A percentile compares a stretch with the other conserved stretches of the same genome.
Conservation (phyloP, 345 rosid genomes). For the Pistacia atlantica region DNA sequence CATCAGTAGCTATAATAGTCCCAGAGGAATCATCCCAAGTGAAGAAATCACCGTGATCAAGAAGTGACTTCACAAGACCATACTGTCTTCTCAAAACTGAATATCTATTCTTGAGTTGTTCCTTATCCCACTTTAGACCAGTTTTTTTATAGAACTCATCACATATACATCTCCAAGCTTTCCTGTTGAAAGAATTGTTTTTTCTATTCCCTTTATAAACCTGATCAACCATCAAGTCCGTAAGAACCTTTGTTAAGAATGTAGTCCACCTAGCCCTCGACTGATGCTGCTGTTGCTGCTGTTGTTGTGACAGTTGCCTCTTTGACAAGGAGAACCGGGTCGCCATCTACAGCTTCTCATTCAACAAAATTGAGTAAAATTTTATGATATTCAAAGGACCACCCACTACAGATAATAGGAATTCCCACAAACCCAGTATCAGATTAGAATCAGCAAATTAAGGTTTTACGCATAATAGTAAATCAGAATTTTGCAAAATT, state of each 20-base stretch:
- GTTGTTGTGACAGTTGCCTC: constrained; percentile 28
- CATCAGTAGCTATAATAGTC: constrained; percentile 37
- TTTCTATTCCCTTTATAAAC: constrained; percentile 47
- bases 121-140: constrained; percentile 45
- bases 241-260: constrained; percentile 41
- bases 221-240: constrained; percentile 46
- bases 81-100: constrained; percentile 44
- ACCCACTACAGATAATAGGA: too few species aligned
- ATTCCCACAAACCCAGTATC: too few species aligned
- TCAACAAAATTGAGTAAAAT: not conserved
- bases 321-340: constrained; percentile 34
- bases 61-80: constrained; percentile 41
- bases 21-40: constrained; percentile 43
- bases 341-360: constrained; percentile 18
- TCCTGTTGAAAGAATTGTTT: constrained; percentile 38
- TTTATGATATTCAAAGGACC: too few species aligned
- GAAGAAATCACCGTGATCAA: constrained; percentile 39
- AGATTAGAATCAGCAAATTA: too few species aligned
- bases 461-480: too few species aligned
- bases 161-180: constrained; percentile 45
- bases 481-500: too few species aligned
- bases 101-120: constrained; percentile 45
- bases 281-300: constrained; percentile 36
- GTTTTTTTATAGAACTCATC: constrained; percentile 42
- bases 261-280: constrained; percentile 49